A percentile compares a stretch with the other conserved stretches of the same genome.
These are phyloP conservation scores for Camellia sinensis DNA, from an alignment of 148 eudicot genomes.

Conservation along the genomic window DNA sequence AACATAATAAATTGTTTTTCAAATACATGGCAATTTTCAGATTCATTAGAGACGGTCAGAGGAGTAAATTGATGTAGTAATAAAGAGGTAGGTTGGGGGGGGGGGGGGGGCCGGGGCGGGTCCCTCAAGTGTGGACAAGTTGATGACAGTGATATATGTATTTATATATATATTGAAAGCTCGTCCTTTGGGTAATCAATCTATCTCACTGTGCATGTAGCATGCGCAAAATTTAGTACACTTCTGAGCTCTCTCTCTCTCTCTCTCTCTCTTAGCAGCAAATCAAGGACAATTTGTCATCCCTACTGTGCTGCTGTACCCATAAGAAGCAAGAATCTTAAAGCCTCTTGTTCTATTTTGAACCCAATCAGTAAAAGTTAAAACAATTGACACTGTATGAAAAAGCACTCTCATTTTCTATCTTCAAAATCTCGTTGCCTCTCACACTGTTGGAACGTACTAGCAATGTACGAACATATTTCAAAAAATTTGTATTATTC, in stretches of 20 bases:
- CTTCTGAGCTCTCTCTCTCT: not conserved
- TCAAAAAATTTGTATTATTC: too few species aligned
- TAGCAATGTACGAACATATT: too few species aligned
- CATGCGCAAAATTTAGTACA: not conserved
- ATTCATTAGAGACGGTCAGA: not conserved
- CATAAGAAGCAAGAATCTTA: not conserved
- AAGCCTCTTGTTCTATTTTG: not conserved
- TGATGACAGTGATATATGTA: conserved; percentile 1
- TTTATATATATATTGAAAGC: not conserved
- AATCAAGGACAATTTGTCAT: not conserved
- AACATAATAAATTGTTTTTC: too few species aligned
- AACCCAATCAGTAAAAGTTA: not conserved
- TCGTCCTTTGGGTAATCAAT: not conserved
- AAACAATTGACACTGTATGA: too few species aligned
- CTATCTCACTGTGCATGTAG: conserved; percentile 1
- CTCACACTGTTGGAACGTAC: too few species aligned
- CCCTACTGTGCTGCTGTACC: not conserved
- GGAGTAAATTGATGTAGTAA: not conserved
- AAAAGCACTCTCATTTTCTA: too few species aligned
- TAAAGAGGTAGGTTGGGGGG: not conserved
- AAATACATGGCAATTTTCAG: not conserved
- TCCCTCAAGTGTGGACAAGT: conserved; percentile 14
- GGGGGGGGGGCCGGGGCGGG: too few species aligned
- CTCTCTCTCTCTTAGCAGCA: too few species aligned
- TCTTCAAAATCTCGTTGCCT: too few species aligned